These are phyloP conservation scores for Penicillium sp. DNA, from an alignment of 2,329 filamentous ascomycete species.

Conservation along the genomic window DNA sequence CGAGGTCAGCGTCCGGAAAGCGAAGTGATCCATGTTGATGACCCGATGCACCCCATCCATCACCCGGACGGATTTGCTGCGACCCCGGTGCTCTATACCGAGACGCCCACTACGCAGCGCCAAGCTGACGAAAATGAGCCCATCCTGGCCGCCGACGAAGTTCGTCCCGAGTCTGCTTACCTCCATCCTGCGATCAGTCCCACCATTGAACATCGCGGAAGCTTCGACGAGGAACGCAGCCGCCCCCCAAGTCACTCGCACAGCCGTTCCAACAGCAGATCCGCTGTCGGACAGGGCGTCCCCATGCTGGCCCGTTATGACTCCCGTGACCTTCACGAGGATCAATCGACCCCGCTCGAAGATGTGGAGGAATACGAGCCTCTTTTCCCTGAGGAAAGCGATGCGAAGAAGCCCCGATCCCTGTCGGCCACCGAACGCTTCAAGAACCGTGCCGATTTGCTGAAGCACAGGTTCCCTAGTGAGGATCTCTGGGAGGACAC, in stretches of 20 bases:
- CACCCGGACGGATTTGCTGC: slow-evolving; percentile 46
- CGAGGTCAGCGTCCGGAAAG: slow-evolving; percentile 16
- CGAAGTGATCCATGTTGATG: slow-evolving; percentile 69
- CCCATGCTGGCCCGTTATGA: slow-evolving; percentile 49
- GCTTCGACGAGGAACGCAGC: slow-evolving; percentile 50
- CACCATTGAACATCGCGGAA: slow-evolving; percentile 57
- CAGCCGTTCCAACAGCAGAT: slow-evolving; percentile 60
- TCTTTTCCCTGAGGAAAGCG: slow-evolving; percentile 74
- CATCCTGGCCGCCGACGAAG: slow-evolving; percentile 83
- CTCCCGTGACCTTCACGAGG: slow-evolving; percentile 49
- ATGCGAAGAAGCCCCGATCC: slow-evolving; percentile 49
- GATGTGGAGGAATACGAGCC: slow-evolving; percentile 94
- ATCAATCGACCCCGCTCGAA: slow-evolving; percentile 63
- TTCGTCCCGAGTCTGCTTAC: slow-evolving; percentile 61
- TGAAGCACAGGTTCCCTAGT: slow-evolving; percentile 75
- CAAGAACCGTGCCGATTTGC: slow-evolving; percentile 48
- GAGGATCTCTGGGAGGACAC: slow-evolving; percentile 97
- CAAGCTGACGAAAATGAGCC: slow-evolving; percentile 61
- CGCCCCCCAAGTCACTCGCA: slow-evolving; percentile 50
- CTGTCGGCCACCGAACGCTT: slow-evolving; percentile 51
- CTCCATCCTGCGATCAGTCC: slow-evolving; percentile 79
- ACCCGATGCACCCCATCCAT: slow-evolving; percentile 45
- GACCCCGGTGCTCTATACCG: slow-evolving; percentile 47
- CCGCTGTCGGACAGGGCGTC: slow-evolving; percentile 57
- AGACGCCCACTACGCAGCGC: slow-evolving; percentile 40